Percentiles rank a stretch among this genome's conserved stretches.
These are phyloP conservation scores for Stachybotrys chlorohalonatus DNA, from an alignment of 2,329 filamentous ascomycete species.

Conservation along the genomic window DNA sequence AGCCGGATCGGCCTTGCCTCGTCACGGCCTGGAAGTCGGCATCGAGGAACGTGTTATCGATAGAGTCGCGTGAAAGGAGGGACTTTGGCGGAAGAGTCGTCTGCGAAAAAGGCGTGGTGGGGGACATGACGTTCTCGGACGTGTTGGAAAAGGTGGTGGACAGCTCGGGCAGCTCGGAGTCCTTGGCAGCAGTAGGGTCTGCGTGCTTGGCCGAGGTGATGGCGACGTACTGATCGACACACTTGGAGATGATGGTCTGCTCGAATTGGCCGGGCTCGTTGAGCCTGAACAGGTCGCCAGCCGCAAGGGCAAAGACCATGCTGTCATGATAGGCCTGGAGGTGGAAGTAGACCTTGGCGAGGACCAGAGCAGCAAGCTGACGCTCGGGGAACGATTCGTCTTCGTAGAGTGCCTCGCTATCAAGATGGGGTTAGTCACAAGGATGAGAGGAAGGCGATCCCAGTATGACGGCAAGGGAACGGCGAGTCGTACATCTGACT, in stretches of 20 bases:
- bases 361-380: constrained; percentile 85
- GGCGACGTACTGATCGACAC: constrained; percentile 94
- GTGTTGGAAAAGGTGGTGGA: constrained; percentile 70
- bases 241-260: constrained; percentile 98
- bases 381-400: constrained; percentile 91
- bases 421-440: constrained; percentile 8
- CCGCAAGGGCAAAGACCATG: constrained; percentile 94
- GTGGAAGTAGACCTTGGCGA: constrained; percentile 98
- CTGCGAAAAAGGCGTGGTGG: constrained; percentile 92
- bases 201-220: constrained; percentile 47
- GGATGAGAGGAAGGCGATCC: not conserved
- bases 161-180: constrained; percentile 53
- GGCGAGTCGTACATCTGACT: constrained; percentile 68
- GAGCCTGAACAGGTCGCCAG: constrained; percentile 90
- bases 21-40: constrained; percentile 43
- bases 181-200: constrained; percentile 31
- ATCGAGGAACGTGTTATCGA: constrained; percentile 54
- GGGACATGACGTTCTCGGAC: constrained; percentile 67
- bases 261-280: constrained; percentile 91
- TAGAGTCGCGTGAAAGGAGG: constrained; percentile 74
- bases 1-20: constrained; percentile 45
- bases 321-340: constrained; percentile 98
- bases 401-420: constrained; percentile 92
- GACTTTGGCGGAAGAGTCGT: constrained; percentile 90
- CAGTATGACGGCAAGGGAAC: not conserved